Percentiles rank a stretch among this genome's conserved stretches.
Conservation (phyloP, 176 grass and related monocot species). For the Carex parvula region DNA sequence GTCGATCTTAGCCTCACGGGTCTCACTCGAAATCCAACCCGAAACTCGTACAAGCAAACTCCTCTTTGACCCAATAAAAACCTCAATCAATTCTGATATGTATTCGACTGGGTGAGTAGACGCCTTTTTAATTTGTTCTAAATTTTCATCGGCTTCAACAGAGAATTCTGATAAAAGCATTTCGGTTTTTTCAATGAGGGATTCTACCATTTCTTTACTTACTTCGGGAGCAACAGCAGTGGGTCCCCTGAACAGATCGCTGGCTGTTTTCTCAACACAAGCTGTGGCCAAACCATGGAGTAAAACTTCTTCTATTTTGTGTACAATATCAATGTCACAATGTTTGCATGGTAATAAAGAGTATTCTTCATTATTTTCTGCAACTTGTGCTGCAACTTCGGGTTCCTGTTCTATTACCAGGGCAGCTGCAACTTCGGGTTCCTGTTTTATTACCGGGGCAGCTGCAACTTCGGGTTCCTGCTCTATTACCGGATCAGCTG, state of each 20-base stretch:
- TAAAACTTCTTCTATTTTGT: constrained; percentile 46
- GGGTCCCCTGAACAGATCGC: constrained; percentile 67
- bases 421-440: not conserved
- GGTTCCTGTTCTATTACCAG: not conserved
- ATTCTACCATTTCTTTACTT: constrained; percentile 51
- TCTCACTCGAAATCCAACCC: constrained; percentile 73
- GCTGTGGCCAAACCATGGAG: constrained; percentile 65
- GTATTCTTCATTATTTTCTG: not conserved
- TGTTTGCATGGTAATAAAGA: constrained; percentile 39
- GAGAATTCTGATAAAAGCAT: constrained; percentile 36
- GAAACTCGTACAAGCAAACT: constrained; percentile 75
- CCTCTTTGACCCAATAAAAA: constrained; percentile 57
- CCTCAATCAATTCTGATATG: constrained; percentile 51
- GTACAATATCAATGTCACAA: constrained; percentile 45
- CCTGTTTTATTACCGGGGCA: not conserved
- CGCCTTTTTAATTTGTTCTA: constrained; percentile 35
- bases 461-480: not conserved
- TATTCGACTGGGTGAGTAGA: constrained; percentile 42
- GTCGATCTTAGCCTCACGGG: constrained; percentile 63
- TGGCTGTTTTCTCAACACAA: constrained; percentile 77
- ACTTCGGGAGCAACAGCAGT: constrained; percentile 42
- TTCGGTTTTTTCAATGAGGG: constrained; percentile 53
- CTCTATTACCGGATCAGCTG: not conserved
- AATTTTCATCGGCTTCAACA: constrained; percentile 28
- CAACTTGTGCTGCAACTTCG: not conserved